phyloP scores from a whole-genome alignment of 2,329 filamentous ascomycete genomes.

The Ophiostoma australiae region DNA sequence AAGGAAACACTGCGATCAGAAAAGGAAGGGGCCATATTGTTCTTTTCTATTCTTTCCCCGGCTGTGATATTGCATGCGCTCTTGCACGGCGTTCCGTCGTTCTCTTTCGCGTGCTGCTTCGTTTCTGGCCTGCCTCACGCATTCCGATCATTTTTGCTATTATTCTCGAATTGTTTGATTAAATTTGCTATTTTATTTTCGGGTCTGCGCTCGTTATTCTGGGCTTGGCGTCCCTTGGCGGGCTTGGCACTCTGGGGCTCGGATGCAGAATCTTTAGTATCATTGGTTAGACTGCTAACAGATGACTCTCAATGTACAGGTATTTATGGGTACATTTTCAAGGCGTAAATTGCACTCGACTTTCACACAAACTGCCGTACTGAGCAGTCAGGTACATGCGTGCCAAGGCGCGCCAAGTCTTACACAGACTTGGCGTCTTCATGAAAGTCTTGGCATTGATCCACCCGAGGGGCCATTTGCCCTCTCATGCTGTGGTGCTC shows the following conservation, averaged over 20 bases:
- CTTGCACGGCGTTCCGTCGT: conserved; percentile 12
- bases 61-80: conserved; percentile 11
- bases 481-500: conserved; percentile 11
- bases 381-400: neutral
- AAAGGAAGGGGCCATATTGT: conserved; percentile 18
- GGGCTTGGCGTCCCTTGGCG: conserved; percentile 24
- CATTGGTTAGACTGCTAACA: conserved; percentile 19
- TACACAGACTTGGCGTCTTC: conserved; percentile 29
- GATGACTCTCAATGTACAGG: conserved; percentile 11
- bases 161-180: conserved; percentile 3
- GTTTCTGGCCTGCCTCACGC: conserved; percentile 6
- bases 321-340: neutral
- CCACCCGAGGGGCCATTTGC: conserved; percentile 19
- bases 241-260: conserved; percentile 27
- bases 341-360: no score
- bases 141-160: conserved; percentile 14
- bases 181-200: conserved; percentile 17
- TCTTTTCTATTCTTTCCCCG: conserved; percentile 21
- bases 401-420: conserved; percentile 30
- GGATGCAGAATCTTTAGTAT: neutral
- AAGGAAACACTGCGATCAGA: neutral
- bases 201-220: conserved; percentile 20
- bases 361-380: neutral
- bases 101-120: conserved; percentile 18
- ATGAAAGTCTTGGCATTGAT: conserved; percentile 27